Percentiles rank a stretch among this genome's conserved stretches.
Evolutionary conservation across 2,329 filamentous ascomycete genomes (phyloP).

Genomic region (Sclerotinia nivalis): DNA sequence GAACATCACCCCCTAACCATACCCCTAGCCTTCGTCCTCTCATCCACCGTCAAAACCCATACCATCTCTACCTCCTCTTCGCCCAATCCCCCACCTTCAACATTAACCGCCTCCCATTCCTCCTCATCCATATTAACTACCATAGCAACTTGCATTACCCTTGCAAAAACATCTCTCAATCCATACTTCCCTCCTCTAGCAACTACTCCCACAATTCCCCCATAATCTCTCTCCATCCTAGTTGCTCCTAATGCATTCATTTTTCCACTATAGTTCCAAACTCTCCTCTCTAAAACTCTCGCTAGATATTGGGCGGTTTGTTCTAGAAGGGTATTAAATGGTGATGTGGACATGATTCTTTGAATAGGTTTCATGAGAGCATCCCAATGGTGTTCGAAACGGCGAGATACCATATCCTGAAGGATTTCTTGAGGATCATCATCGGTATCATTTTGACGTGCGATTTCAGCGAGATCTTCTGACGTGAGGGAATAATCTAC

Average conservation of each 20-base stretch:
- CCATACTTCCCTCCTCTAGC: slow-evolving; percentile 71
- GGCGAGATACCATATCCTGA: slow-evolving; percentile 69
- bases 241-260: slow-evolving; percentile 78
- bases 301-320: slow-evolving; percentile 21
- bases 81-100: slow-evolving; percentile 38
- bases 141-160: slow-evolving; percentile 77
- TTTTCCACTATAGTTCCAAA: slow-evolving; percentile 77
- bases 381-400: slow-evolving; percentile 86
- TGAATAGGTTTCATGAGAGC: slow-evolving; percentile 80
- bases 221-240: slow-evolving; percentile 80
- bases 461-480: slow-evolving; percentile 59
- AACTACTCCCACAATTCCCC: slow-evolving; percentile 69
- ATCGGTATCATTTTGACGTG: slow-evolving; percentile 50
- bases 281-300: slow-evolving; percentile 80
- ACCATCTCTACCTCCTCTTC: slow-evolving; percentile 63
- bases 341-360: slow-evolving; percentile 76
- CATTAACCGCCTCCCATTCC: slow-evolving; percentile 80
- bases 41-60: slow-evolving; percentile 72
- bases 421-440: slow-evolving; percentile 50
- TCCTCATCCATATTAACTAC: slow-evolving; percentile 95
- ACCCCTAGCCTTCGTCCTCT: slow-evolving; percentile 69
- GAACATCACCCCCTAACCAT: slow-evolving; percentile 52
- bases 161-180: slow-evolving; percentile 73
- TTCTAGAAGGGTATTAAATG: slow-evolving; percentile 71
- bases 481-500: slow-evolving; percentile 76